phyloP scores from a whole-genome alignment of 1,284 basidiomycete species.

The Cronartium ribicola region DNA sequence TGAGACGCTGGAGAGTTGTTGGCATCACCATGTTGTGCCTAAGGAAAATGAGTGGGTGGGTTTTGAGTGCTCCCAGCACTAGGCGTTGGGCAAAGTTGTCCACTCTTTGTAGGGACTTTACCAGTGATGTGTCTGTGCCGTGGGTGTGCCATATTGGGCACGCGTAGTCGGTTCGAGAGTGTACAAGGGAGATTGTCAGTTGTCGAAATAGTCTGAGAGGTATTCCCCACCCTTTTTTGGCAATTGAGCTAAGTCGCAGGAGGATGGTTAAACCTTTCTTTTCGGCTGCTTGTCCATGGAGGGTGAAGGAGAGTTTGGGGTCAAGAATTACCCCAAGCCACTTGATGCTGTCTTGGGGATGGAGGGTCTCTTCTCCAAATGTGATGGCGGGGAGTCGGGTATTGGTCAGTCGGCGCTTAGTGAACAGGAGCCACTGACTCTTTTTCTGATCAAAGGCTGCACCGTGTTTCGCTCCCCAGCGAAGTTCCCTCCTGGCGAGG shows the following conservation, averaged over 20 bases:
- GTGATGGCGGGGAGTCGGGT: neutral
- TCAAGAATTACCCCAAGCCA: neutral
- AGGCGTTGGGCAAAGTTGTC: neutral
- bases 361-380: neutral
- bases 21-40: neutral
- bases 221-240: neutral
- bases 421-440: neutral
- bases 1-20: neutral
- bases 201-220: neutral
- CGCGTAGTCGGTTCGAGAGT: neutral
- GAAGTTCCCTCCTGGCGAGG: neutral
- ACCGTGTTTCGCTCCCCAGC: neutral
- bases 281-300: neutral
- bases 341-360: neutral
- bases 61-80: neutral
- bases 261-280: neutral
- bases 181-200: neutral
- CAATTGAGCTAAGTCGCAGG: neutral
- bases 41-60: neutral
- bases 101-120: neutral
- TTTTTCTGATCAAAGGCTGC: neutral
- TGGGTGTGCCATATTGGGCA: neutral
- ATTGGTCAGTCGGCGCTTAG: neutral
- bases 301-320: neutral
- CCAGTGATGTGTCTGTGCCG: neutral